These are phyloP conservation scores for Chalciporus pseudorubinellus DNA, from an alignment of 768 basidiomycete species.

Conservation along the genomic window DNA sequence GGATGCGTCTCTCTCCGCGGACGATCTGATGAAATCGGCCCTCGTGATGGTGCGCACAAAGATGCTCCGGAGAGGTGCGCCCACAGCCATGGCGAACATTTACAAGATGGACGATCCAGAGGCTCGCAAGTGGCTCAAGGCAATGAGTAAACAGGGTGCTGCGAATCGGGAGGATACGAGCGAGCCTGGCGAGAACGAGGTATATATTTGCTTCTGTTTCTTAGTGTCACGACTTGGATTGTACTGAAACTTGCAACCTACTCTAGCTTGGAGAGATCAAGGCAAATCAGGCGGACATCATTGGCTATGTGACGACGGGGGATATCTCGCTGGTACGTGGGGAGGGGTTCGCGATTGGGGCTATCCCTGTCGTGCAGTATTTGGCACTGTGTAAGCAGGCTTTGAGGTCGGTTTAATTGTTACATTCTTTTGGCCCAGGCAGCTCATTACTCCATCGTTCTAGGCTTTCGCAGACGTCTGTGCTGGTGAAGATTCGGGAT, in stretches of 20 bases:
- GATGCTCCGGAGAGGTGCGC: constrained; percentile 66
- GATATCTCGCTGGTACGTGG: constrained; percentile 79
- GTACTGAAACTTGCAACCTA: background rate
- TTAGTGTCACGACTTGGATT: background rate
- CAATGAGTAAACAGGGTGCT: constrained; percentile 23
- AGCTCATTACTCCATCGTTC: background rate
- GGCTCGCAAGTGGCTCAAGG: constrained; percentile 45
- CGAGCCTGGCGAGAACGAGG: constrained; percentile 23
- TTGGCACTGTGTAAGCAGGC: constrained; percentile 54
- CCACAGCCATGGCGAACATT: constrained; percentile 71
- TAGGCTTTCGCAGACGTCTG: constrained; percentile 28
- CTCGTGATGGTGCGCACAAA: constrained; percentile 64
- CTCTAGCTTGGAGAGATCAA: constrained; percentile 45
- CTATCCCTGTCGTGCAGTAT: constrained; percentile 55
- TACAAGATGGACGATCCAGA: constrained; percentile 61
- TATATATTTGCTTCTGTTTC: constrained; percentile 16
- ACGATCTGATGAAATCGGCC: constrained; percentile 54
- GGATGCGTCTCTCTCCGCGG: constrained; percentile 31
- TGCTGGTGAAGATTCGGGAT: constrained; percentile 66
- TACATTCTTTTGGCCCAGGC: background rate
- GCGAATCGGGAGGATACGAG: constrained; percentile 19
- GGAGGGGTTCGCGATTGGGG: constrained; percentile 73
- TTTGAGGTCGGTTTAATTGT: constrained; percentile 30
- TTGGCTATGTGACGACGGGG: constrained; percentile 86
- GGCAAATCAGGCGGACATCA: constrained; percentile 45